Evolutionary conservation across 2,329 filamentous ascomycete genomes (phyloP).

Genomic region (Dactylellina haptotyla): DNA sequence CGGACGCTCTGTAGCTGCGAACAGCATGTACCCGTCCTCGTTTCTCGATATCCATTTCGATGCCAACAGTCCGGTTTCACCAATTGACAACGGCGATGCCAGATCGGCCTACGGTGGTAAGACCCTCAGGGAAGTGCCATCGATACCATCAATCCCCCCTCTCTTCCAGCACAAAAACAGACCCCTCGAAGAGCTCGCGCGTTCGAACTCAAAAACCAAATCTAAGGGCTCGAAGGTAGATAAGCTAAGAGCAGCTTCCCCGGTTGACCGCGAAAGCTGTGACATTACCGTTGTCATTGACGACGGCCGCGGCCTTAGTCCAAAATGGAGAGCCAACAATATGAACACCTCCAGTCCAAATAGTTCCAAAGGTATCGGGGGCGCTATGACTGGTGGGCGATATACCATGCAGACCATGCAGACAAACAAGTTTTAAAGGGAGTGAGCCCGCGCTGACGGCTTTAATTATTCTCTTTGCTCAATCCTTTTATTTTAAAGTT

Average conservation of each 20-base stretch:
- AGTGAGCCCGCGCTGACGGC: neutral
- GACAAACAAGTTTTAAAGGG: constrained; percentile 46
- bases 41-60: constrained; percentile 53
- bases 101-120: constrained; percentile 5
- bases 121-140: constrained; percentile 28
- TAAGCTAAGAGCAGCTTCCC: constrained; percentile 7
- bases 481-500: constrained; percentile 1
- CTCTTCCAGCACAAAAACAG: constrained; percentile 50
- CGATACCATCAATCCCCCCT: constrained; percentile 40
- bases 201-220: constrained; percentile 10
- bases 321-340: constrained; percentile 32
- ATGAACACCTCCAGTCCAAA: constrained; percentile 12
- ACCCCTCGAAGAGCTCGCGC: constrained; percentile 10
- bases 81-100: constrained; percentile 4
- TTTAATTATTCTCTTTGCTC: neutral
- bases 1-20: constrained; percentile 30
- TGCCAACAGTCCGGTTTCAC: constrained; percentile 35
- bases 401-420: constrained; percentile 52
- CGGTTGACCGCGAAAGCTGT: constrained; percentile 40
- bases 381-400: constrained; percentile 49
- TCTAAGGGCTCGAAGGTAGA: constrained; percentile 8
- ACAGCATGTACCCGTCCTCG: constrained; percentile 44
- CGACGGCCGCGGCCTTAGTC: constrained; percentile 16
- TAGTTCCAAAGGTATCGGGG: constrained; percentile 37
- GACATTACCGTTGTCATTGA: constrained; percentile 49